Base-by-base conservation (phyloP, 2,329 filamentous ascomycete genomes). In the Myriosclerotinia duriaeana region DNA sequence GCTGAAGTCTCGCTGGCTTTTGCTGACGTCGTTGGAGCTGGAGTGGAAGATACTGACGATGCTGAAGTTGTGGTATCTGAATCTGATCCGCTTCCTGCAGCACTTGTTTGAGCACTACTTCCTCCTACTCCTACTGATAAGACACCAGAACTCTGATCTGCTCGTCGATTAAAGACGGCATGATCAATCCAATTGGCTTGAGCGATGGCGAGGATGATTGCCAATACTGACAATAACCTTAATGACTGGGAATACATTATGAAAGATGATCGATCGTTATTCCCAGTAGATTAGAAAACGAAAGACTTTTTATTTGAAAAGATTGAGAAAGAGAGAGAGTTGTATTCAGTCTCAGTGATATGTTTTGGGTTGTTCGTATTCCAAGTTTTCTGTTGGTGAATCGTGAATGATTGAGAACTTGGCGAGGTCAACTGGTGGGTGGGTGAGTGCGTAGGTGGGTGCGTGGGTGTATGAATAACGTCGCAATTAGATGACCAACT, bases 101-200 rank as follows among this genome's bases (percentile, higher is more conserved):
- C 6, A 48, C 26, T 46, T 20, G 42, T 48, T 6, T 26, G 8
- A 34, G 55, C 17, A 46, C 55, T 46, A 34, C 55, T 12, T 20
- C 54, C 40, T 14, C 55, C 52, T n/a, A 7, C 53, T 54, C 53
- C 56, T 7, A 54, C 14, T 20, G 53, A 46, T 15, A 66, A 20
- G 22, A 22, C 40, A 17, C 15, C 34, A 36, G 30, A 36, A n/a
- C 17, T 38, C n/a, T 64, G 26, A 38, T 68, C 66, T 40, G 64
- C 42, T 69, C 26, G 54, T 48, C 68, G 64, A 36, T 52, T 68
- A 54, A 70, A 65, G 48, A 72, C 38, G 22, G 67, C 67, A 20
- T 54, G 64, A 48, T 72, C 68, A 59, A 73, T 58, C 68, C 67
- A 71, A 15, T 36, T 65, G 8, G 73, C 73, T 54, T 75, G 71